A percentile compares a stretch with the other conserved stretches of the same genome.
phyloP scores from a whole-genome alignment of 805 yeast species.

The Debaryomyces tyrocola region DNA sequence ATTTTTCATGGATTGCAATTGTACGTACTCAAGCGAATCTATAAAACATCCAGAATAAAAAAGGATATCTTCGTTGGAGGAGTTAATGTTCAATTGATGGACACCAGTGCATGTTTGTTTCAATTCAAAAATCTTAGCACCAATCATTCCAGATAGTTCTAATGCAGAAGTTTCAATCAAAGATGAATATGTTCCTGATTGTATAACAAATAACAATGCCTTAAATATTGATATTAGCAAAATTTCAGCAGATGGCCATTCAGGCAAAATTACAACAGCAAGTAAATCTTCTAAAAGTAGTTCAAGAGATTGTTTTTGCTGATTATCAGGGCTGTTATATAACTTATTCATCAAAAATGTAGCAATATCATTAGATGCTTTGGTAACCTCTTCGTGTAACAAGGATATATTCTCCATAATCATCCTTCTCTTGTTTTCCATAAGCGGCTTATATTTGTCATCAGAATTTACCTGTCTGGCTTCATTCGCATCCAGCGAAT shows the following conservation, averaged over 20 bases:
- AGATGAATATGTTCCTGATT: constrained; percentile 38
- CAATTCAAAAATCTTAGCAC: constrained; percentile 46
- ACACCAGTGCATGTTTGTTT: constrained; percentile 15
- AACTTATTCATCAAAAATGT: constrained; percentile 17
- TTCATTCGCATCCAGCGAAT: constrained; percentile 4
- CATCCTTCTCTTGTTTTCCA: constrained; percentile 2
- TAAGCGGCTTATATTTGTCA: background rate
- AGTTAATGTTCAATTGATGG: constrained; percentile 1
- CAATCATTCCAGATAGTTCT: constrained; percentile 64
- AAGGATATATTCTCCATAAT: constrained; percentile 1
- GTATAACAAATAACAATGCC: constrained; percentile 40
- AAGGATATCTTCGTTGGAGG: constrained; percentile 5
- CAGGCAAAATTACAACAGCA: constrained; percentile 49
- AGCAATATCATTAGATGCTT: constrained; percentile 26
- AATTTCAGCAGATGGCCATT: constrained; percentile 61
- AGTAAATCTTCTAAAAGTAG: constrained; percentile 57
- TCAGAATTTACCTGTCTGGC: background rate
- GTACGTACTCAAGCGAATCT: constrained; percentile 14
- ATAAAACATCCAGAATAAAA: constrained; percentile 5
- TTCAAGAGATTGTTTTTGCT: constrained; percentile 45
- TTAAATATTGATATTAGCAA: constrained; percentile 47
- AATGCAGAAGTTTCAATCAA: constrained; percentile 51
- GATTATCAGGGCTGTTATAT: constrained; percentile 23
- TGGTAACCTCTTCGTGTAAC: constrained; percentile 4
- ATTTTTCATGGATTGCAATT: constrained; percentile 11